Base-by-base conservation (phyloP, 179 eudicot species). In the Beta macrorhiza region DNA sequence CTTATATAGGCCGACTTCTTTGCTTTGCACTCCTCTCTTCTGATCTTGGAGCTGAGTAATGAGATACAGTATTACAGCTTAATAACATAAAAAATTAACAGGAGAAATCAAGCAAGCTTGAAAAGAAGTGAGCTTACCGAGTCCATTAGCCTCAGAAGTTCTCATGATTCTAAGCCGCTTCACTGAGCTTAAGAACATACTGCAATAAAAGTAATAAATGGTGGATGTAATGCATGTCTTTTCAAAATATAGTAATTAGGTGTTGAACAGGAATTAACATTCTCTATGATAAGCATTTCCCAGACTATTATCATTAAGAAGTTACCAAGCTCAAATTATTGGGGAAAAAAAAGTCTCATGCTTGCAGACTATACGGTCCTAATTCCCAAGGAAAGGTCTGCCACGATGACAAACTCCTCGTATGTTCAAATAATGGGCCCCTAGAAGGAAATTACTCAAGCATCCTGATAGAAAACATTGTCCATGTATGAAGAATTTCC, bases 111-210 rank as follows among this genome's bases (percentile, higher is more conserved):
- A 9, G 53, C 1, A 13, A 78, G n/a, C 15, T 45, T 7, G 77
- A 47, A 16, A 37, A 64, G 16, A 16, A 32, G 47, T 76, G 64
- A 44, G 77, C 84, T 72, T 88, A 95, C 93, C 88, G 74, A 93
- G 91, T 79, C 98, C 99, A 80, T 90, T 95, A 75, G 97, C 97
- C 55, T 92, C 98, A 6, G 92, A 85, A 65, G 90, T 90, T 88
- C 89, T 95, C 98, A 92, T 93, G 84, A 95, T 95, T 83, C 90
- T 88, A 65, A 95, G 93, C 84, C 93, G 89, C 88, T 89, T 91
- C 84, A 91, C 97, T 0, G 93, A 88, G 82, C 74, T 79, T 55
- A 84, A 67, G 82, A 93, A 93, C 95, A 94, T 90, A 88, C 97
- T 94, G 90, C 82, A 78, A 47, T 63, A 5, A 53, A 17, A 32